phyloP scores from a whole-genome alignment of 2,329 filamentous ascomycete species.

The Neonectria faginata region DNA sequence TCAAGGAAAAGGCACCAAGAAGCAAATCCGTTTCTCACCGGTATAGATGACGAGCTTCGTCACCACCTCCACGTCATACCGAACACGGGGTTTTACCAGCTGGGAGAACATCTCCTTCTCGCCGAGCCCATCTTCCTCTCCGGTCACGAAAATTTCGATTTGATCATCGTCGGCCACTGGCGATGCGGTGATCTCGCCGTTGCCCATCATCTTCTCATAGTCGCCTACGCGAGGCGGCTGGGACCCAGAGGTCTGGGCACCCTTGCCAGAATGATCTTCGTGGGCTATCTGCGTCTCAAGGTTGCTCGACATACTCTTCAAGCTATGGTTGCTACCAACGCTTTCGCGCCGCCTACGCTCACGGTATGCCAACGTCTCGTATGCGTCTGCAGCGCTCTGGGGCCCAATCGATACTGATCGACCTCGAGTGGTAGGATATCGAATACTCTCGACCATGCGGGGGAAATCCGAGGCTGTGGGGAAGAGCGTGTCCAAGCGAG shows the following conservation, averaged over 20 bases:
- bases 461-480: conserved; percentile 91
- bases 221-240: conserved; percentile 66
- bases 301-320: conserved; percentile 59
- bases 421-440: conserved; percentile 76
- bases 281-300: conserved; percentile 55
- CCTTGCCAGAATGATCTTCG: conserved; percentile 54
- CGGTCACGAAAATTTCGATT: conserved; percentile 50
- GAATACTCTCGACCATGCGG: conserved; percentile 82
- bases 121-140: conserved; percentile 64
- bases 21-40: conserved; percentile 65
- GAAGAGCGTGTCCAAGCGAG: conserved; percentile 83
- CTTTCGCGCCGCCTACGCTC: conserved; percentile 72
- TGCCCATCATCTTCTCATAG: conserved; percentile 81
- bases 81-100: conserved; percentile 86
- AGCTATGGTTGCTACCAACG: conserved; percentile 62
- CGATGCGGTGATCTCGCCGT: conserved; percentile 63
- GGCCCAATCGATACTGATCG: conserved; percentile 91
- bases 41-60: conserved; percentile 96
- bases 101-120: conserved; percentile 86
- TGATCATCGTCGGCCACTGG: conserved; percentile 47
- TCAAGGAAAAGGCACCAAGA: not conserved
- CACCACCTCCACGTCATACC: conserved; percentile 98
- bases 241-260: conserved; percentile 57
- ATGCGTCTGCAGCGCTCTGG: conserved; percentile 95
- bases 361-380: conserved; percentile 92